Conservation (phyloP, 148 eudicot species). For the Talinum fruticosum region DNA sequence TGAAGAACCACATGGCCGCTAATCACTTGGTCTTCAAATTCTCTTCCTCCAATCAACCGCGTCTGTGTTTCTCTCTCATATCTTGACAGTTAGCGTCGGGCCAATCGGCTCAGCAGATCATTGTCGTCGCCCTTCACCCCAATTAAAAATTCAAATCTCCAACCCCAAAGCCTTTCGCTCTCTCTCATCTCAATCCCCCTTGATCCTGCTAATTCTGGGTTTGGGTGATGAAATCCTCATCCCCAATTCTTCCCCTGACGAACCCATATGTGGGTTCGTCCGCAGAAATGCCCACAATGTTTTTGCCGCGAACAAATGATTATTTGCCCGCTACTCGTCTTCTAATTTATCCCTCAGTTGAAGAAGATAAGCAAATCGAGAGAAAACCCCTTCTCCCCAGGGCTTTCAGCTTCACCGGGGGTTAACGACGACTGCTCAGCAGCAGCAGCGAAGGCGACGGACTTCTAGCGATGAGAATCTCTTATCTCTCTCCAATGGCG, state of each 20-base stretch:
- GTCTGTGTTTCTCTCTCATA: neutral
- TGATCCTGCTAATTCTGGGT: neutral
- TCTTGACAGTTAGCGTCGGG: neutral
- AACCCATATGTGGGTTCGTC: slow-evolving; percentile 23
- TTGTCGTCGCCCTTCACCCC: neutral
- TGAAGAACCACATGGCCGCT: neutral
- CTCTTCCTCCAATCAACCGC: neutral
- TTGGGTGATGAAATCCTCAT: slow-evolving; percentile 16
- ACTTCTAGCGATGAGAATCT: slow-evolving; percentile 35
- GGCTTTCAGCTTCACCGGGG: slow-evolving; percentile 37
- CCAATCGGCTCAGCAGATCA: neutral
- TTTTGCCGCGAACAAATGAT: slow-evolving; percentile 16
- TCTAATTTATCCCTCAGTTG: slow-evolving; percentile 22
- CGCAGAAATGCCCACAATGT: slow-evolving; percentile 17
- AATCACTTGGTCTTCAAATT: neutral
- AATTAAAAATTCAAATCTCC: neutral
- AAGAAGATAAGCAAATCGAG: slow-evolving; percentile 32
- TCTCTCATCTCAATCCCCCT: no score
- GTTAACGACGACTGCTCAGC: slow-evolving; percentile 3
- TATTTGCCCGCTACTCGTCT: slow-evolving; percentile 28
- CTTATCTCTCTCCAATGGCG: slow-evolving; percentile 22
- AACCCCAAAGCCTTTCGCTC: neutral
- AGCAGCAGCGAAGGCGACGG: slow-evolving; percentile 42
- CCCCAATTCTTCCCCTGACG: slow-evolving; percentile 34
- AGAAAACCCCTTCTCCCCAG: slow-evolving; percentile 43